Evolutionary conservation across 306 rosid species (phyloP).

Genomic region (Mimosa pudica): DNA sequence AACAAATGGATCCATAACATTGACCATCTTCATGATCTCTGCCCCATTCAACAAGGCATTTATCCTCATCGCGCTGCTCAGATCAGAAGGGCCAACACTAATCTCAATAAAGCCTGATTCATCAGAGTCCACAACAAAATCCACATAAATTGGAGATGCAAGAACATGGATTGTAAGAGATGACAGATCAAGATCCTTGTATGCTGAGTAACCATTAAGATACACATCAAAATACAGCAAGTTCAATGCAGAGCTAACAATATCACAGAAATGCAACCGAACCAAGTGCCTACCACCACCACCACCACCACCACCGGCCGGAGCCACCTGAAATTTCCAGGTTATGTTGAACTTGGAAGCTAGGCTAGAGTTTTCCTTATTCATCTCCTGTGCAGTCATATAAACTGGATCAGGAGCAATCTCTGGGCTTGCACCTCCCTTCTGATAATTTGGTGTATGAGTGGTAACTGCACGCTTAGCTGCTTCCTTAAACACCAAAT

Average conservation of each 20-base stretch:
- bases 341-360: constrained; percentile 72
- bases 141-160: constrained; percentile 77
- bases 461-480: constrained; percentile 62
- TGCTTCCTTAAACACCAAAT: constrained; percentile 62
- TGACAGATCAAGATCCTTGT: constrained; percentile 82
- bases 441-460: constrained; percentile 68
- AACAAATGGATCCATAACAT: constrained; percentile 28
- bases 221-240: constrained; percentile 79
- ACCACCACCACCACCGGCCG: constrained; percentile 21
- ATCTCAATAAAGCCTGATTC: constrained; percentile 57
- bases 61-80: constrained; percentile 60
- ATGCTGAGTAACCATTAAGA: constrained; percentile 74
- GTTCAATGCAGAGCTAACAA: constrained; percentile 69
- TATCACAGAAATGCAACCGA: constrained; percentile 90
- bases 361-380: constrained; percentile 50
- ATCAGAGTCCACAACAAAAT: constrained; percentile 73
- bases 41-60: constrained; percentile 97
- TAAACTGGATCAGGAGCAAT: constrained; percentile 84
- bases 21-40: constrained; percentile 86
- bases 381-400: constrained; percentile 92
- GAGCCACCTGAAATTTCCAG: constrained; percentile 72
- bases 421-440: constrained; percentile 69
- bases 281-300: constrained; percentile 56
- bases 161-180: constrained; percentile 52
- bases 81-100: constrained; percentile 89